Percentiles rank a stretch among this genome's conserved stretches.
These are phyloP conservation scores for Pyrus bretschneideri DNA, from an alignment of 306 rosid species.

Conservation along the genomic window DNA sequence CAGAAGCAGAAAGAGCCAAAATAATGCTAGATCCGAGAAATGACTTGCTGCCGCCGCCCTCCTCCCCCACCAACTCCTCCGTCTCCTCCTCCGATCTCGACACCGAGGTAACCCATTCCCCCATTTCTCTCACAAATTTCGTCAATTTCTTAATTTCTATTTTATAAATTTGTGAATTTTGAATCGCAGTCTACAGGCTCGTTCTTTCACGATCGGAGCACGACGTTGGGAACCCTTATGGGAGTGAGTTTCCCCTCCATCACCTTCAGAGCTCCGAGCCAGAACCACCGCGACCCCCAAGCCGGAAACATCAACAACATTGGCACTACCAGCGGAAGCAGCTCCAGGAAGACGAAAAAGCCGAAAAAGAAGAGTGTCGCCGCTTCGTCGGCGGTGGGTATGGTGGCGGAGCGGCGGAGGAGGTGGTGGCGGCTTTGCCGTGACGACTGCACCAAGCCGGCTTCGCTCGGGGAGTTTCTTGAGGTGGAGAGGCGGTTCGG, in stretches of 20 bases:
- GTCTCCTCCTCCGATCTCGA: slow-evolving; percentile 97
- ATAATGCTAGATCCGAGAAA: slow-evolving; percentile 76
- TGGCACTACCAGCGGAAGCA: not conserved
- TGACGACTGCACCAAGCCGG: slow-evolving; percentile 62
- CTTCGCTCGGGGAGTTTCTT: slow-evolving; percentile 79
- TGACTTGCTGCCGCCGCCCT: slow-evolving; percentile 74
- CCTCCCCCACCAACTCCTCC: slow-evolving; percentile 86
- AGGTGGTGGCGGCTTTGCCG: slow-evolving; percentile 90
- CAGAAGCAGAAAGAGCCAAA: not conserved
- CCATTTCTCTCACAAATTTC: not conserved
- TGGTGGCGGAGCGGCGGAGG: slow-evolving; percentile 49
- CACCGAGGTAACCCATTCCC: slow-evolving; percentile 44
- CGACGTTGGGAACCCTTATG: slow-evolving; percentile 80
- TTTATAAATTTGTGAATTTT: not conserved
- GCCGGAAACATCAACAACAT: not conserved
- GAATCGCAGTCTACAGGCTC: slow-evolving; percentile 75
- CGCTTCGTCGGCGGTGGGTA: slow-evolving; percentile 1
- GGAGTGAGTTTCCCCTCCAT: slow-evolving; percentile 85
- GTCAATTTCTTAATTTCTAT: not conserved
- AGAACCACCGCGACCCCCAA: slow-evolving; percentile 48
- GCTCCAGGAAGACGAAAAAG: slow-evolving; percentile 29
- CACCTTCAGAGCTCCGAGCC: slow-evolving; percentile 78
- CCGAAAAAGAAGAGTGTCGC: slow-evolving; percentile 35
- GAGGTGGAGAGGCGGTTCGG: slow-evolving; percentile 90
- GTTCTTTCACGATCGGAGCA: slow-evolving; percentile 86